Evolutionary conservation across 2,329 filamentous ascomycete genomes (phyloP).

Genomic region (Bipolaris gigantea): DNA sequence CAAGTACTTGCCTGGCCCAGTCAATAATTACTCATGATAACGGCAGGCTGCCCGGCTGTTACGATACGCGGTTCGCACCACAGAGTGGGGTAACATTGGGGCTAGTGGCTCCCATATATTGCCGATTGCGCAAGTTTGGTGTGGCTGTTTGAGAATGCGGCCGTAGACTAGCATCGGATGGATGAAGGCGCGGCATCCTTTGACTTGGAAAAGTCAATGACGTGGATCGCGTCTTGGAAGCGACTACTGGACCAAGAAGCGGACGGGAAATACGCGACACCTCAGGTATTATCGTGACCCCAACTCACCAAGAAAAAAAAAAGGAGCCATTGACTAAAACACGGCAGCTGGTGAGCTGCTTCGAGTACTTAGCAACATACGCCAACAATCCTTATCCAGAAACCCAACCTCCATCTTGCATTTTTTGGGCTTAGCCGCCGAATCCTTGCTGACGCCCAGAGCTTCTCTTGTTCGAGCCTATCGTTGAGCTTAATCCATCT

Average conservation of each 20-base stretch:
- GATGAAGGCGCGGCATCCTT: slow-evolving; percentile 2
- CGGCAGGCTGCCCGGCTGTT: neutral
- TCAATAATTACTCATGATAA: neutral
- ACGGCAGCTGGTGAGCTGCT: neutral
- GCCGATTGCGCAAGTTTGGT: neutral
- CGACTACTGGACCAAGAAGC: slow-evolving; percentile 19
- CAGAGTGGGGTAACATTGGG: neutral
- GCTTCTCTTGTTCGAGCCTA: neutral
- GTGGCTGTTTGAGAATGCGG: too few species aligned
- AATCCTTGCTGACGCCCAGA: neutral
- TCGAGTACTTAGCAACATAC: neutral
- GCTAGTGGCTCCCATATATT: neutral
- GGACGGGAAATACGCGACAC: slow-evolving; percentile 18
- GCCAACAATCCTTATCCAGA: neutral
- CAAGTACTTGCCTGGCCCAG: neutral
- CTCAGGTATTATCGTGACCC: slow-evolving; percentile 5
- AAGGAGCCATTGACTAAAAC: slow-evolving; percentile 10
- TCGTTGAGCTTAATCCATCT: neutral
- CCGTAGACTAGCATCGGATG: too few species aligned
- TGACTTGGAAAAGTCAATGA: slow-evolving; percentile 13
- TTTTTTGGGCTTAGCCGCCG: neutral
- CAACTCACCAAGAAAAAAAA: slow-evolving; percentile 13
- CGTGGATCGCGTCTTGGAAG: slow-evolving; percentile 18
- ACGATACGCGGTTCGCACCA: neutral
- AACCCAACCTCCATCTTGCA: neutral